Evolutionary conservation across 139 green algal species (phyloP), one percentile per base, ranked within the genome.

Genomic region (Haematococcus lacustris): DNA sequence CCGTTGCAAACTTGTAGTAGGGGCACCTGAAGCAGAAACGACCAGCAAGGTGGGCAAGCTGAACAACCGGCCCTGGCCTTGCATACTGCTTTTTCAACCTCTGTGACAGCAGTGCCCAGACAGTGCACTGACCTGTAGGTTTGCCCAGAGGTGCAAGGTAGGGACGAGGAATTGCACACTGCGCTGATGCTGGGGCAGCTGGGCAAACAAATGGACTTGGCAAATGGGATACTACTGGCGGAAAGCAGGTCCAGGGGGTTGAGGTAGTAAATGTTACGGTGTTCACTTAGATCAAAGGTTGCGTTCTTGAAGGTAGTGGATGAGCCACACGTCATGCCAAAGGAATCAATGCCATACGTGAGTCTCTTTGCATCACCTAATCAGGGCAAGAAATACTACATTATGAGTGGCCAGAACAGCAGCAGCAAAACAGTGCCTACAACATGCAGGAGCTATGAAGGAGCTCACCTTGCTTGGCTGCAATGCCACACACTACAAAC

Each of bases 261-360:
- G 5, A 91, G 67, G 61, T 88, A 92, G 70, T 92, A 91, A 30
- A 92, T 50, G 76, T 93, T 94, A 23, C 80, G 85, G 13, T 66
- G 47, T 41, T 78, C 50, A 1, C 59, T 76, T 0, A 92, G 73
- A 71, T 91, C 85, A 37, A 82, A 75, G 35, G 69, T 82, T 1
- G 34, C 51, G 59, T 85, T 77, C 38, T 80, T 68, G 71, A 79
- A 81, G 0, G 71, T 75, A 66, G 87, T 89, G 30, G 82, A 69
- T 2, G 68, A 70, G 3, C 87, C 88, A 70, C 88, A 94, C 0
- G 86, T 70, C 67, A 91, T 78, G 6, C 89, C 89, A 34, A 80
- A 87, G 0, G 88, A 91, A 73, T 94, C 89, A 30, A 88, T 66
- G 28, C 77, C 88, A 75, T 91, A 93, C 26, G 90, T 61, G 9